Evolutionary conservation across 2,329 filamentous ascomycete species (phyloP).

Genomic region (Xylariaceae sp.): DNA sequence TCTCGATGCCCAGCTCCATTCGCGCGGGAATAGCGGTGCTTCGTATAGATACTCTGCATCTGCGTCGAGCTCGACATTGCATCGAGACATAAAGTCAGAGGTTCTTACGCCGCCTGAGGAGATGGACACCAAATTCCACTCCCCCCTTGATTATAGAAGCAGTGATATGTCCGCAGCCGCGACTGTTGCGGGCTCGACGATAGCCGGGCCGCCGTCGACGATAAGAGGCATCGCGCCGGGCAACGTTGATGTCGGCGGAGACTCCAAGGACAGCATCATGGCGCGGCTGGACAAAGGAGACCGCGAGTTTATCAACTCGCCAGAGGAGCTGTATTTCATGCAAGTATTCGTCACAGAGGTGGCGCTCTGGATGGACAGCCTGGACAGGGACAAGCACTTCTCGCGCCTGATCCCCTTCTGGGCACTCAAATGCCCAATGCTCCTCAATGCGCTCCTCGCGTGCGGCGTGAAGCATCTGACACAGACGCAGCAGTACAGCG

Average conservation of each 20-base stretch:
- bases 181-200: conserved; percentile 38
- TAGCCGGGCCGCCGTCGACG: conserved; percentile 32
- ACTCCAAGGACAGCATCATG: conserved; percentile 36
- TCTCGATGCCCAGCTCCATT: conserved; percentile 27
- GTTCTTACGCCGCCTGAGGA: conserved; percentile 27
- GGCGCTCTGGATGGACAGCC: conserved; percentile 88
- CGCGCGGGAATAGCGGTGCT: conserved; percentile 28
- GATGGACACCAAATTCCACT: conserved; percentile 21
- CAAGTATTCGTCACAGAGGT: conserved; percentile 90
- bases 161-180: conserved; percentile 40
- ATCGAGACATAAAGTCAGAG: conserved; percentile 25
- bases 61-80: conserved; percentile 26
- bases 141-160: conserved; percentile 30
- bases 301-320: conserved; percentile 63
- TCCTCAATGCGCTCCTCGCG: conserved; percentile 82
- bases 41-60: conserved; percentile 28
- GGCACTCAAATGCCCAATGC: conserved; percentile 76
- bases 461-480: conserved; percentile 82
- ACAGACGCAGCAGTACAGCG: conserved; percentile 60
- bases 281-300: conserved; percentile 43
- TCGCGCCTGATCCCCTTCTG: conserved; percentile 79
- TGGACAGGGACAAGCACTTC: conserved; percentile 84
- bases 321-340: conserved; percentile 83
- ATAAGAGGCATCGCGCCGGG: conserved; percentile 31
- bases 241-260: conserved; percentile 32